Evolutionary conservation across 768 basidiomycete species (phyloP), one percentile per base, ranked within the genome.

Genomic region (Botryobasidium botryosum): DNA sequence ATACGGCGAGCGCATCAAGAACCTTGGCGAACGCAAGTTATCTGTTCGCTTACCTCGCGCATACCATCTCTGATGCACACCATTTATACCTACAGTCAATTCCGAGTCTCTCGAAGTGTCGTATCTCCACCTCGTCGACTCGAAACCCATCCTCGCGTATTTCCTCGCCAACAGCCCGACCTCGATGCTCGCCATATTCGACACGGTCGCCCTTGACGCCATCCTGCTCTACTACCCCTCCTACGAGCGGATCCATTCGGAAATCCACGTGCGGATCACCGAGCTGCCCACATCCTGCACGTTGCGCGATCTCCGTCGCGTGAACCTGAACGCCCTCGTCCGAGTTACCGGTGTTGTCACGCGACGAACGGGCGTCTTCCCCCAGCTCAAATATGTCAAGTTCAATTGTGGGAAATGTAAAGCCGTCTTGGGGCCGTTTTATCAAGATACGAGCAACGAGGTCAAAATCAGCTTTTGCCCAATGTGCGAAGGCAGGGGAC

Each of bases 351-450:
- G 94, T 10, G 94, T 99, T 15, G 94, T 99, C 36, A 99, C 94
- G 1, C 69, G 94, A 47, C 72, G 94, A 31, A 87, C 79, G 6
- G 92, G 94, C 7, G 91, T 99, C 7, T 97, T 97, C 62, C 94
- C 94, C n/a, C 94, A 99, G 61, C 67, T 99, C 48, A 97, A 99
- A 65, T 94, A 96, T 56, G 91, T 99, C 61, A 97, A 96, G 59
- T 99, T 99, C 55, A 88, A 97, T 60, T 99, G 94, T 62, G 72
- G 72, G 45, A 96, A 92, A 59, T 99, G 94, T 54, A 80, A 82
- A 15, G 82, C 78, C n/a, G 76, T 86, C 23, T 68, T 97, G 13
- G 94, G 94, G 12, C 94, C 94, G 1, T 97, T 97, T 67, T 92
- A 88, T 59, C 94, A 99, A 66, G 94, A 97, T 61, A 86, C 88